These are phyloP conservation scores for Acanthamoeba royreba DNA, from an alignment of 208 protist genomes.

Conservation along the genomic window DNA sequence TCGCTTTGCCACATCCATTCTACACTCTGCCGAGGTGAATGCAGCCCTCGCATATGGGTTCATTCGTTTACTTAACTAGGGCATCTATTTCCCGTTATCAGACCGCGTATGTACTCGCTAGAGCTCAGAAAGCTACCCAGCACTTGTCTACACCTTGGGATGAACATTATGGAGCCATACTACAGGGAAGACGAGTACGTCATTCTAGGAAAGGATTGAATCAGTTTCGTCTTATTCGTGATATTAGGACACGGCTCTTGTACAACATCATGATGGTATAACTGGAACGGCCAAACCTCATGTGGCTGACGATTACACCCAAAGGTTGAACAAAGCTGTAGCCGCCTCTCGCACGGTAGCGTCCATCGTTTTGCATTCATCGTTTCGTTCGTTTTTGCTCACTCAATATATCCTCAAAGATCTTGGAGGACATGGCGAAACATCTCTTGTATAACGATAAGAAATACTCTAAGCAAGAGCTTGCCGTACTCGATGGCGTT, in stretches of 20 bases:
- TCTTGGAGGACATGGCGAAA: not conserved
- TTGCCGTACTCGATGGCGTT: not conserved
- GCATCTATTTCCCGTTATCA: not conserved
- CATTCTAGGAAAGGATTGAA: not conserved
- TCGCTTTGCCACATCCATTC: not conserved
- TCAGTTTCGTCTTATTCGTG: not conserved
- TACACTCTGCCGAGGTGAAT: slow-evolving; percentile 32
- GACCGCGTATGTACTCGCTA: not conserved
- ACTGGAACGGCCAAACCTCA: slow-evolving; percentile 54
- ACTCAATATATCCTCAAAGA: not conserved
- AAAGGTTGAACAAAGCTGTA: not conserved
- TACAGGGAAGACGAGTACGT: not conserved
- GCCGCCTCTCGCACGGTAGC: not conserved
- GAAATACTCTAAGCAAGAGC: not conserved
- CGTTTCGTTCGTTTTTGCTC: not conserved
- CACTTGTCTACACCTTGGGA: not conserved
- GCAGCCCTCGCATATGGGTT: no score
- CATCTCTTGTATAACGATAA: not conserved
- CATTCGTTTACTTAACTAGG: not conserved
- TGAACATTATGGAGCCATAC: not conserved
- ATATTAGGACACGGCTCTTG: not conserved
- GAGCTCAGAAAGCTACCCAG: not conserved
- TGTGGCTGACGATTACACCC: slow-evolving; percentile 55
- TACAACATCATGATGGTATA: slow-evolving; percentile 57
- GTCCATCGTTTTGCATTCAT: not conserved